Evolutionary conservation across 306 rosid species (phyloP), one percentile per base, ranked within the genome.

Genomic region (Cyamopsis tetragonoloba): DNA sequence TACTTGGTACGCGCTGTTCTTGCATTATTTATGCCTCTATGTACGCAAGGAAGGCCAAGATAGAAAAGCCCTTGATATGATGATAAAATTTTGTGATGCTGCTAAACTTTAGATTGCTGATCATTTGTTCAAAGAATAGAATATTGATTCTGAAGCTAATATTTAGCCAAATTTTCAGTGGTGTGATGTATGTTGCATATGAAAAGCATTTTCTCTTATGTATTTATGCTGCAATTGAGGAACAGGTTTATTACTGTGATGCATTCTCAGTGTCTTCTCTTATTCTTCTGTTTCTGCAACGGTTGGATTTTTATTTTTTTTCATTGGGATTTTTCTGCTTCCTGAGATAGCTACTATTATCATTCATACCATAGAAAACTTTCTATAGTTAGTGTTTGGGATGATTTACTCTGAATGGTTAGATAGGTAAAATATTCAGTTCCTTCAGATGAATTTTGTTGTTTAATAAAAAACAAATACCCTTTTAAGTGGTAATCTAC

Each of bases 161-260:
- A 31, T 34, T 31, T 42, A 73, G 22, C 60, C n/a, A 24, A 24
- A 46, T 66, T 55, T 66, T 56, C 54, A 23, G 48, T 47, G 26
- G 54, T 59, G 20, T 58, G 30, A 38, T 67, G 50, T 17, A 35
- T 11, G 24, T 30, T 0, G 0, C 32, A 23, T 50, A 62, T 54
- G 34, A n/a, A 38, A 62, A 53, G 8, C 38, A 51, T 27, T 53
- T 26, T 51, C 13, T 70, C 32, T 41, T 28, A 26, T 4, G 26
- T 17, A 31, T 35, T 18, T 60, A 51, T 37, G 57, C 47, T 47
- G 70, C 51, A 50, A 38, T 38, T 18, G 14, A 37, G 44, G 55
- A 53, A 27, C 43, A 24, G 6, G 32, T 60, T 48, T 61, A 59
- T 46, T 31, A 44, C 20, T 46, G 19, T 59, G 76, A 34, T 24